Conservation (phyloP, 176 grass and related monocot species). For the Oryza meridionalis region DNA sequence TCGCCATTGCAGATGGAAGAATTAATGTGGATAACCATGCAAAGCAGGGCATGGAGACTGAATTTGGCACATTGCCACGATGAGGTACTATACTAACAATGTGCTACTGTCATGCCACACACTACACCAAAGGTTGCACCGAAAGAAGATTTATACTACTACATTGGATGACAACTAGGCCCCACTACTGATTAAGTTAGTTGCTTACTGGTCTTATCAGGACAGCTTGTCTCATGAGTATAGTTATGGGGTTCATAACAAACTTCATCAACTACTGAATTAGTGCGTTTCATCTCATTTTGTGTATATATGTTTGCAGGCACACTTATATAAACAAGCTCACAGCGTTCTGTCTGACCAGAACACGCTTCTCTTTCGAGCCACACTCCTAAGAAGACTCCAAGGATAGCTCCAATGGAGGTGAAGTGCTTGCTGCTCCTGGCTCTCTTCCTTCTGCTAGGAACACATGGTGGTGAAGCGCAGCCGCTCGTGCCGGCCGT, state of each 20-base stretch:
- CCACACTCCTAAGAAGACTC: background rate
- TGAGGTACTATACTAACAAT: constrained; percentile 17
- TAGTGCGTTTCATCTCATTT: constrained; percentile 12
- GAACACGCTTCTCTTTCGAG: constrained; percentile 28
- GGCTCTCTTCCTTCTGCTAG: constrained; percentile 46
- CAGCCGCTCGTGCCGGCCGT: constrained; percentile 82
- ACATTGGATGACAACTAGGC: background rate
- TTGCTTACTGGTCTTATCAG: constrained; percentile 13
- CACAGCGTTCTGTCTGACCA: background rate
- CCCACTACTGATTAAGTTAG: background rate
- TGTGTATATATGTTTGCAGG: background rate
- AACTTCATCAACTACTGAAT: constrained; percentile 24
- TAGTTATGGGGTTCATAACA: constrained; percentile 29
- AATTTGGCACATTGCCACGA: constrained; percentile 17
- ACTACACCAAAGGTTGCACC: background rate
- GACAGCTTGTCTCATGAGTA: constrained; percentile 29
- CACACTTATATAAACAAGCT: constrained; percentile 42
- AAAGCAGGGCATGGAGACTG: constrained; percentile 23
- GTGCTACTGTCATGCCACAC: constrained; percentile 5
- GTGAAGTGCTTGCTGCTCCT: constrained; percentile 30
- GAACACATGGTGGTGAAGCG: constrained; percentile 40
- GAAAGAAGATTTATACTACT: background rate
- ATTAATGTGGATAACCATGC: constrained; percentile 45
- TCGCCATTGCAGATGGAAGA: constrained; percentile 56
- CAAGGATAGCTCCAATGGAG: constrained; percentile 16